Evolutionary conservation across 2,329 filamentous ascomycete genomes (phyloP).

Genomic region (Fusarium heterosporum): DNA sequence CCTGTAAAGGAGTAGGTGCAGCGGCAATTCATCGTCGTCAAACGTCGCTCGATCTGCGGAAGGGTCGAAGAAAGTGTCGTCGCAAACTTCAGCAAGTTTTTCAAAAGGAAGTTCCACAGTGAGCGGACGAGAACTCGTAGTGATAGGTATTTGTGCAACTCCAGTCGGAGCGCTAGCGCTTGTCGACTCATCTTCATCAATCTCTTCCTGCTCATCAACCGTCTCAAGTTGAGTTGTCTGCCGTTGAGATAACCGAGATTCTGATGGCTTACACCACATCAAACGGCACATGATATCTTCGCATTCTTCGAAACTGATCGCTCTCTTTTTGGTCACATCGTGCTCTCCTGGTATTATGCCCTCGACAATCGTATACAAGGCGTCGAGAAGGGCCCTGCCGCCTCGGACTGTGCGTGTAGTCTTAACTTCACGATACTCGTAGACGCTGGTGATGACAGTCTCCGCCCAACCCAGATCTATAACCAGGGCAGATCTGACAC

Average conservation of each 20-base stretch:
- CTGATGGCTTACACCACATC: conserved; percentile 74
- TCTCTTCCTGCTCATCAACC: conserved; percentile 69
- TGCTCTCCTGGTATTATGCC: conserved; percentile 47
- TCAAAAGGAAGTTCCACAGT: conserved; percentile 76
- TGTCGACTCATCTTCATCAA: conserved; percentile 54
- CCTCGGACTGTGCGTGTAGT: conserved; percentile 78
- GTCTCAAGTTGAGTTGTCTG: conserved; percentile 59
- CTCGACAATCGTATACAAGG: conserved; percentile 73
- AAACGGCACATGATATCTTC: conserved; percentile 82
- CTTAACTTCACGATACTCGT: conserved; percentile 87
- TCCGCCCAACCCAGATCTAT: conserved; percentile 95
- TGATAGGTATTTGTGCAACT: conserved; percentile 59
- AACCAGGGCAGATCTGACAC: conserved; percentile 85
- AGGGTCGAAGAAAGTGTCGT: conserved; percentile 77
- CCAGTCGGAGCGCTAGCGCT: conserved; percentile 38
- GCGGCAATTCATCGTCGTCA: conserved; percentile 87
- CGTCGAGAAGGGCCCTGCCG: conserved; percentile 76
- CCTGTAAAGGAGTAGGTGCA: conserved; percentile 81
- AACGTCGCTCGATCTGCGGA: conserved; percentile 65
- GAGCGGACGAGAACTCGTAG: conserved; percentile 61
- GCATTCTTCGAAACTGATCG: conserved; percentile 79
- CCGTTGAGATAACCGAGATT: conserved; percentile 49
- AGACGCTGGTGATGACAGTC: conserved; percentile 85
- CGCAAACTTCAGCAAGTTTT: conserved; percentile 78
- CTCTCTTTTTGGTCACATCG: conserved; percentile 50